Percentiles rank a stretch among this genome's conserved stretches.
These are phyloP conservation scores for Camellia oleifera DNA, from an alignment of 179 eudicot species.

Conservation along the genomic window DNA sequence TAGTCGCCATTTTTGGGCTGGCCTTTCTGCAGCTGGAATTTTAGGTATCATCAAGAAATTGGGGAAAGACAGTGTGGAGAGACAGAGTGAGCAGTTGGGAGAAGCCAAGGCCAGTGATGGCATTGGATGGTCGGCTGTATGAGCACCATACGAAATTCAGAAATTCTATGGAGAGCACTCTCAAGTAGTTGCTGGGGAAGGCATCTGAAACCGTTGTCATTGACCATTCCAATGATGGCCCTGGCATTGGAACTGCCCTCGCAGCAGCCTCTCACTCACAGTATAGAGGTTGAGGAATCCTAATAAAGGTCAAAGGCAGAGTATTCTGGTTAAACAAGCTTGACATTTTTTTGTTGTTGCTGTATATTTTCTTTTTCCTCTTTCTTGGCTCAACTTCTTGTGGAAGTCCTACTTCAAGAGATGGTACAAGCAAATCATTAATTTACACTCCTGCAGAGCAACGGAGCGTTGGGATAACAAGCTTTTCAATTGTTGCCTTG, in stretches of 20 bases:
- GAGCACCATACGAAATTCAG: slow-evolving; percentile 90
- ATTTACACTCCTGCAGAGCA: neutral
- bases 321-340: neutral
- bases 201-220: slow-evolving; percentile 47
- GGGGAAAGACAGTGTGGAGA: slow-evolving; percentile 69
- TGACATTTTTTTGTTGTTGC: neutral
- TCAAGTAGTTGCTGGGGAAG: slow-evolving; percentile 71
- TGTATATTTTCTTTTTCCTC: neutral
- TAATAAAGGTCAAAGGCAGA: slow-evolving; percentile 8
- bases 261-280: slow-evolving; percentile 90
- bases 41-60: slow-evolving; percentile 77
- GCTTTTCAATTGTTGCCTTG: too few relatives aligned
- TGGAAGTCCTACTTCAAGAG: neutral
- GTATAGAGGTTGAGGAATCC: slow-evolving; percentile 44
- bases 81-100: slow-evolving; percentile 61
- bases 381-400: neutral
- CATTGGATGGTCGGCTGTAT: slow-evolving; percentile 80
- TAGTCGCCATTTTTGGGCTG: slow-evolving; percentile 85
- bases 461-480: neutral
- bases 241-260: slow-evolving; percentile 90
- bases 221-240: slow-evolving; percentile 76
- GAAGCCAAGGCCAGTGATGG: slow-evolving; percentile 62
- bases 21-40: slow-evolving; percentile 90
- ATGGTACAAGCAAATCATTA: neutral
- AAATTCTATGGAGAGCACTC: slow-evolving; percentile 55